These are phyloP conservation scores for Aspergillus olivimuriae DNA, from an alignment of 495 filamentous ascomycete genomes.

Conservation along the genomic window DNA sequence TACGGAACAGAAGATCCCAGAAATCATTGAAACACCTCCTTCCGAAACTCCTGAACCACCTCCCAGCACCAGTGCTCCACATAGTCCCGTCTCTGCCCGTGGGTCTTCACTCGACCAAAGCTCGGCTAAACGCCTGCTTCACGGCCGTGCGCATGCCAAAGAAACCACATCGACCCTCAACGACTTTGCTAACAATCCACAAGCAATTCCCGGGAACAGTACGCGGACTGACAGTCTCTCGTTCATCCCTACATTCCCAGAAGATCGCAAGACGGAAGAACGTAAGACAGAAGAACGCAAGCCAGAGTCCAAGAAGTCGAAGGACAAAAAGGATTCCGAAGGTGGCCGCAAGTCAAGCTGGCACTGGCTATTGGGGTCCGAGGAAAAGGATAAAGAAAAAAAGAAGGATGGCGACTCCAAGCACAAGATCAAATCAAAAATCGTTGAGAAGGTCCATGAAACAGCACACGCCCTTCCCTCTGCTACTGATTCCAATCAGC, in stretches of 20 bases:
- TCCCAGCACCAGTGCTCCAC: slow-evolving; percentile 19
- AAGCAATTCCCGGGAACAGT: slow-evolving; percentile 61
- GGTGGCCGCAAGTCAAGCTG: slow-evolving; percentile 73
- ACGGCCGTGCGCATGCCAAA: slow-evolving; percentile 20
- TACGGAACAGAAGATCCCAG: slow-evolving; percentile 47
- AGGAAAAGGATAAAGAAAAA: slow-evolving; percentile 66
- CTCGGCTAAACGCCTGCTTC: slow-evolving; percentile 22
- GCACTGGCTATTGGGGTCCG: slow-evolving; percentile 67
- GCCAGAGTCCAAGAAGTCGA: slow-evolving; percentile 57
- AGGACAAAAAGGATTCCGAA: slow-evolving; percentile 55
- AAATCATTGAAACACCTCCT: slow-evolving; percentile 64
- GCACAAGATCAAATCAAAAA: slow-evolving; percentile 54
- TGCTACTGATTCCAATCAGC: slow-evolving; percentile 60
- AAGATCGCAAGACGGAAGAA: slow-evolving; percentile 63
- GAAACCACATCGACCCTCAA: slow-evolving; percentile 26
- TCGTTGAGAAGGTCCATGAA: slow-evolving; percentile 53
- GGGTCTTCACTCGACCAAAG: slow-evolving; percentile 32
- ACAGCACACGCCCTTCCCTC: slow-evolving; percentile 73
- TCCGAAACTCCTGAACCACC: slow-evolving; percentile 25
- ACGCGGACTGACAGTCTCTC: slow-evolving; percentile 72
- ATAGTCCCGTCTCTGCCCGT: slow-evolving; percentile 37
- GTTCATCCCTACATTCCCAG: slow-evolving; percentile 71
- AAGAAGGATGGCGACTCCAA: slow-evolving; percentile 51
- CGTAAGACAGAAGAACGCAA: slow-evolving; percentile 62
- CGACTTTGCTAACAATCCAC: slow-evolving; percentile 32